phyloP scores from a whole-genome alignment of 768 basidiomycete species.

The Gyrodon lividus region DNA sequence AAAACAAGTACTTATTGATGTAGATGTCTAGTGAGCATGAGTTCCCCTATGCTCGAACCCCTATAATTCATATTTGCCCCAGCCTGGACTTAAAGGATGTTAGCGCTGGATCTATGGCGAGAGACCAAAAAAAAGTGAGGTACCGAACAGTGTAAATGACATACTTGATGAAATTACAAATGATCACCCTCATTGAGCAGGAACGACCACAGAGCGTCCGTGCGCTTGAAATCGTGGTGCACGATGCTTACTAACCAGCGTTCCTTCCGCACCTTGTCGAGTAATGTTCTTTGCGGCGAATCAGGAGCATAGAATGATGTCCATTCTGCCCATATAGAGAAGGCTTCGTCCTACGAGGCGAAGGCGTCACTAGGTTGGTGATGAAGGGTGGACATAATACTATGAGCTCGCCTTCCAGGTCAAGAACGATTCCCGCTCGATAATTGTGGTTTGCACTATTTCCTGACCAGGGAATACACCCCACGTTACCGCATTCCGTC shows the following conservation, averaged over 20 bases:
- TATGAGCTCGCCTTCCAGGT: slow-evolving; percentile 83
- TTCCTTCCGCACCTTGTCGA: slow-evolving; percentile 67
- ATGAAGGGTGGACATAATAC: not conserved
- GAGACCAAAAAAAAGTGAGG: not conserved
- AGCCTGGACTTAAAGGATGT: too few species aligned
- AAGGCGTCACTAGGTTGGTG: slow-evolving; percentile 3
- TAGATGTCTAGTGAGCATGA: too few species aligned
- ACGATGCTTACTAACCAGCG: slow-evolving; percentile 92
- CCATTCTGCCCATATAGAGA: slow-evolving; percentile 96
- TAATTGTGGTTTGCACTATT: slow-evolving; percentile 93
- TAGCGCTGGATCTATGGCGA: not conserved
- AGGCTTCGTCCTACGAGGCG: slow-evolving; percentile 81
- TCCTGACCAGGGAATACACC: slow-evolving; percentile 97
- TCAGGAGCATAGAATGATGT: slow-evolving; percentile 78
- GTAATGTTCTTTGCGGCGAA: slow-evolving; percentile 68
- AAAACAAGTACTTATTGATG: too few species aligned
- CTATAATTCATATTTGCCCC: too few species aligned
- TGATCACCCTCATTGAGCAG: slow-evolving; percentile 44
- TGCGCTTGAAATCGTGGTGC: slow-evolving; percentile 88
- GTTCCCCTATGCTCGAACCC: too few species aligned
- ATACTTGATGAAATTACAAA: not conserved
- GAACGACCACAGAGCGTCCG: slow-evolving; percentile 82
- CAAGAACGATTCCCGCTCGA: slow-evolving; percentile 90
- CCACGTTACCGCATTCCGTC: slow-evolving; percentile 96
- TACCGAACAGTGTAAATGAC: not conserved